Percentiles rank a stretch among this genome's conserved stretches.
phyloP scores from a whole-genome alignment of 495 filamentous ascomycete genomes.

The Cercophora sp. region DNA sequence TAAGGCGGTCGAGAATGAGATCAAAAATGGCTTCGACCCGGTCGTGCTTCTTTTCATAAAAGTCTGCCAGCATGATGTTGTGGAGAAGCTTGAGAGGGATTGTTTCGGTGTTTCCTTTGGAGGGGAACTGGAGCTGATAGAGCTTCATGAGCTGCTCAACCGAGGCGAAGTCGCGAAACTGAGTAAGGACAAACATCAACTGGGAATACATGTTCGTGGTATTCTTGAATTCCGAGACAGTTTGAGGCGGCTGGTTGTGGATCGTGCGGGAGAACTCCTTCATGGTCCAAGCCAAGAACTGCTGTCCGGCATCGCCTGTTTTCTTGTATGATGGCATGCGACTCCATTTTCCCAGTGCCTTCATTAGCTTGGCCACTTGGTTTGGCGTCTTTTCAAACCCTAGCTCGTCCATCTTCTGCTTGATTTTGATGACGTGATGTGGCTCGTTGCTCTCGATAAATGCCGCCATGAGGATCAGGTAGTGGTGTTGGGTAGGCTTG shows the following conservation, averaged over 20 bases:
- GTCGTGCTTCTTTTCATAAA: slow-evolving; percentile 50
- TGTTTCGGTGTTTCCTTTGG: slow-evolving; percentile 22
- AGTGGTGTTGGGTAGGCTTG: background rate
- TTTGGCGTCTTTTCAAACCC: slow-evolving; percentile 28
- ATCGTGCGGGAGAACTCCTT: too few species aligned
- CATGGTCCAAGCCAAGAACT: slow-evolving; percentile 22
- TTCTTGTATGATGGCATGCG: slow-evolving; percentile 18
- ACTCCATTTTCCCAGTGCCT: slow-evolving; percentile 32
- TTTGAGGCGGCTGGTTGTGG: too few species aligned
- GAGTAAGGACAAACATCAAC: slow-evolving; percentile 60
- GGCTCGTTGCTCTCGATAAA: slow-evolving; percentile 37
- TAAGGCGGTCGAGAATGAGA: background rate
- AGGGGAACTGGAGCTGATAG: slow-evolving; percentile 39
- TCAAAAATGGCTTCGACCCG: slow-evolving; percentile 46
- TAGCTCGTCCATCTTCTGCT: slow-evolving; percentile 31
- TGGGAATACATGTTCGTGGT: slow-evolving; percentile 50
- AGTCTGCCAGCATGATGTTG: slow-evolving; percentile 61
- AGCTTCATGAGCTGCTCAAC: slow-evolving; percentile 55
- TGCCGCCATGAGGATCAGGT: slow-evolving; percentile 26
- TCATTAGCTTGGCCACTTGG: slow-evolving; percentile 30
- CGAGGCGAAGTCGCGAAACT: slow-evolving; percentile 48
- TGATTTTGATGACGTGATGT: slow-evolving; percentile 25
- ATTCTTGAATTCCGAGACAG: background rate
- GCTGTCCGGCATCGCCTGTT: slow-evolving; percentile 16
- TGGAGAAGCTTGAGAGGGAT: slow-evolving; percentile 57